These are phyloP conservation scores for Ilex paraguariensis DNA, from an alignment of 305 asterid genomes.

Conservation along the genomic window DNA sequence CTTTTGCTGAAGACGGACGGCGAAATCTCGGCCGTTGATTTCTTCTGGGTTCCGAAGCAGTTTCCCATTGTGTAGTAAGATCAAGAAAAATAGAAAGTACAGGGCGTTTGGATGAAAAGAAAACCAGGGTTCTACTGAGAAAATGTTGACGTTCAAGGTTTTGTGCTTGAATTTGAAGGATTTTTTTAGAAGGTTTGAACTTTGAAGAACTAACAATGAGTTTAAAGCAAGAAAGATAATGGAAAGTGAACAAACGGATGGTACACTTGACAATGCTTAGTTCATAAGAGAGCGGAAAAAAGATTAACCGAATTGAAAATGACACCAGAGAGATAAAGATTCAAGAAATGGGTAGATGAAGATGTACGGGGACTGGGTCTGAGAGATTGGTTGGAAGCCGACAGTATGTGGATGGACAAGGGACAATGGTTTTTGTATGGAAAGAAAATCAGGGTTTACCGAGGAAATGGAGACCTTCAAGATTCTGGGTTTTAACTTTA, in stretches of 20 bases:
- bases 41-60: conserved; percentile 41
- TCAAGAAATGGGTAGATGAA: not conserved
- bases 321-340: not conserved
- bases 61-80: conserved; percentile 50
- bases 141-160: not conserved
- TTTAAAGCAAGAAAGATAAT: not conserved
- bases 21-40: conserved; percentile 74
- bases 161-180: not conserved
- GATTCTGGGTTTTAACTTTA: not conserved
- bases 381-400: too few relatives aligned
- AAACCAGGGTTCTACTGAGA: not conserved
- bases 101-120: not conserved
- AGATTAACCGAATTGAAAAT: not conserved
- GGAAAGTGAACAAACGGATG: not conserved
- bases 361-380: not conserved
- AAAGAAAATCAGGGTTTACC: not conserved
- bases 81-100: conserved; percentile 6
- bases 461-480: not conserved
- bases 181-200: not conserved
- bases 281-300: not conserved
- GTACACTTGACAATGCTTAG: not conserved
- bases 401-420: too few relatives aligned
- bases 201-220: not conserved
- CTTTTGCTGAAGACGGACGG: conserved; percentile 56
- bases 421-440: not conserved